Evolutionary conservation across 1,284 basidiomycete species (phyloP), one percentile per base, ranked within the genome.

Genomic region (Mycena sp.): DNA sequence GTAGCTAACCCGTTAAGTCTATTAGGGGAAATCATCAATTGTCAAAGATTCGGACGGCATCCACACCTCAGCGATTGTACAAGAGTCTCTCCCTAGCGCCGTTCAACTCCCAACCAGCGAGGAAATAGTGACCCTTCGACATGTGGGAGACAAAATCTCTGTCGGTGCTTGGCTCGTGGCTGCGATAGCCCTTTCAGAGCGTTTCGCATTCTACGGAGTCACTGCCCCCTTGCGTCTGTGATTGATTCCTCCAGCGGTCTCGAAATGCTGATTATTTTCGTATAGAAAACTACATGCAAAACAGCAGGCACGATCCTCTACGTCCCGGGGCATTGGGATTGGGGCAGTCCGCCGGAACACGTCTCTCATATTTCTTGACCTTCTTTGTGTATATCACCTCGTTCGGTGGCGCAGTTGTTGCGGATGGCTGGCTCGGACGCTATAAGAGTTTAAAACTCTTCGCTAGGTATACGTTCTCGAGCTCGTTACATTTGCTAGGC

Each of bases 271-370:
- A 38, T 9, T 21, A n/a, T 23, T 12, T 4, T 7, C 2, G 14
- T 14, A 35, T 44, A 63, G 56, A 63, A 48, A 63, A 63, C 14
- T 63, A 63, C 26, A 58, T 58, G 23, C 55, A 63, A 30, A 63
- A 63, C 25, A 17, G 1, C 12, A 41, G 61, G 5, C 43, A 58
- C 38, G 56, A 63, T 35, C 56, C 61, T 1, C 44, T 63, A 2
- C 61, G 50, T 12, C 61, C 49, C 14, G 61, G 61, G 10, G 61
- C 61, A 14, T 50, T 63, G 2, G 61, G 61, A n/a, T 45, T 58
- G 21, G 61, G 61, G 9, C 43, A 63, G 12, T 43, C 61, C 0
- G 19, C 55, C 1, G 61, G 55, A 4, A 63, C 61, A 3, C 61
- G 61, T 3, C 50, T 63, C 28, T 54, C 56, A 3, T 63, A 63